A percentile compares a stretch with the other conserved stretches of the same genome.
Evolutionary conservation across 441 rosid species (phyloP).

Genomic region (Erodium texanum): DNA sequence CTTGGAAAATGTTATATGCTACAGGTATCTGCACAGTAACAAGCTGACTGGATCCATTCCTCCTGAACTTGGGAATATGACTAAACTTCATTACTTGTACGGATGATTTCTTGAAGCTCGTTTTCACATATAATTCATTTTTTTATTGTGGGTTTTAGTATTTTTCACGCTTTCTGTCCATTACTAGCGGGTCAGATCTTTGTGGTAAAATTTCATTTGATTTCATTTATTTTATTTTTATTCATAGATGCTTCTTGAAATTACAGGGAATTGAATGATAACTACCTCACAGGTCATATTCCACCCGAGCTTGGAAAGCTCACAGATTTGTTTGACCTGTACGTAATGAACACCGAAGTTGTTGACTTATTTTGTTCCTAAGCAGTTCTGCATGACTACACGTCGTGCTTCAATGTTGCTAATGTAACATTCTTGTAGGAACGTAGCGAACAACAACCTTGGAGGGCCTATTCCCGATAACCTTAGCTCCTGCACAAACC

Average conservation of each 20-base stretch:
- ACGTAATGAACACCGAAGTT: conserved; percentile 17
- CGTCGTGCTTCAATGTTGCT: not conserved
- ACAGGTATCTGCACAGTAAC: conserved; percentile 64
- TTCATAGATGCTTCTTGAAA: not conserved
- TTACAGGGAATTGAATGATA: conserved; percentile 72
- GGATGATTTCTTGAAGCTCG: conserved; percentile 13
- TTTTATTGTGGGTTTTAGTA: too few species aligned
- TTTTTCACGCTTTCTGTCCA: too few species aligned
- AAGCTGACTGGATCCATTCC: conserved; percentile 79
- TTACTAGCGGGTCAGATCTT: too few species aligned
- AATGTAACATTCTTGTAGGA: conserved; percentile 32
- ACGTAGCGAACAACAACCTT: conserved; percentile 73
- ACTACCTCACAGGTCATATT: conserved; percentile 54
- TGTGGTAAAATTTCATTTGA: too few species aligned
- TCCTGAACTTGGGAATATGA: conserved; percentile 92
- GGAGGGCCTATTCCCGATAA: conserved; percentile 76
- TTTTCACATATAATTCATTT: not conserved
- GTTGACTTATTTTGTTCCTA: not conserved
- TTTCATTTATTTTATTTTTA: too few species aligned
- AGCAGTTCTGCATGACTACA: not conserved
- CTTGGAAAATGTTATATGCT: not conserved
- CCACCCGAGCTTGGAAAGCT: conserved; percentile 94
- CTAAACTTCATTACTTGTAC: conserved; percentile 85
- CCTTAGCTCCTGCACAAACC: conserved; percentile 66
- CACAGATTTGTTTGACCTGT: conserved; percentile 86